Base-by-base conservation (phyloP, 257 asterid species). In the Jacaranda copaia region DNA sequence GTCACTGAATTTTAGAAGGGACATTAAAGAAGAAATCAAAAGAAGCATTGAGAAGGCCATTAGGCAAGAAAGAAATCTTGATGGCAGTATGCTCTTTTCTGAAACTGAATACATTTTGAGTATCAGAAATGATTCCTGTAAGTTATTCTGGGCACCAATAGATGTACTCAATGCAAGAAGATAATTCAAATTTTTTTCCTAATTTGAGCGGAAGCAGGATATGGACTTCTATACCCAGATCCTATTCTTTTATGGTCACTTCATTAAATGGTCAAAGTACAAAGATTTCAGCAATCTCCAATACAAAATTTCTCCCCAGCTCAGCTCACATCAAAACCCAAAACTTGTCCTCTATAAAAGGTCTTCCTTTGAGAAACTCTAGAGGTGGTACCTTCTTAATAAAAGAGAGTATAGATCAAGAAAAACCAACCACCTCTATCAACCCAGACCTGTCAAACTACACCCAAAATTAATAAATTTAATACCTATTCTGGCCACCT, bases 31-130 rank as follows among this genome's bases (percentile, higher is more conserved):
- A 52, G 83, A 42, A 51, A 82, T 81, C 66, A 89, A 63, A 67
- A 89, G 85, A 75, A 84, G 72, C 81, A 81, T 72, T 6, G 90
- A 87, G 52, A 87, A 68, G 45, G 75, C 85, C 19, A 87, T 83
- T 3, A 89, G 81, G 75, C 82, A 87, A 70, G 85, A 85, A 79
- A 80, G 81, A 38, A 81, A 79, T 79, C 81, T 85, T 56, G 87
- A 82, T 18, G 88, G 81, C 13, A 79, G 35, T 81, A 75, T 68
- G 60, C 78, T 83, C 78, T 87, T 89, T 67, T 84, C 94, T 16
- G 85, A 70, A 70, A 82, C 73, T 48, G 70, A 49, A 78, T 80
- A 81, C 89, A 85, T 84, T 11, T 14, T 55, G 40, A 39, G 35
- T 63, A 18, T 67, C 68, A 70, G 14, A 36, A 52, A 38, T 49